Percentiles rank a stretch among this genome's conserved stretches.
These are phyloP conservation scores for Dactylellina cionopaga DNA, from an alignment of 2,329 filamentous ascomycete species.

Conservation along the genomic window DNA sequence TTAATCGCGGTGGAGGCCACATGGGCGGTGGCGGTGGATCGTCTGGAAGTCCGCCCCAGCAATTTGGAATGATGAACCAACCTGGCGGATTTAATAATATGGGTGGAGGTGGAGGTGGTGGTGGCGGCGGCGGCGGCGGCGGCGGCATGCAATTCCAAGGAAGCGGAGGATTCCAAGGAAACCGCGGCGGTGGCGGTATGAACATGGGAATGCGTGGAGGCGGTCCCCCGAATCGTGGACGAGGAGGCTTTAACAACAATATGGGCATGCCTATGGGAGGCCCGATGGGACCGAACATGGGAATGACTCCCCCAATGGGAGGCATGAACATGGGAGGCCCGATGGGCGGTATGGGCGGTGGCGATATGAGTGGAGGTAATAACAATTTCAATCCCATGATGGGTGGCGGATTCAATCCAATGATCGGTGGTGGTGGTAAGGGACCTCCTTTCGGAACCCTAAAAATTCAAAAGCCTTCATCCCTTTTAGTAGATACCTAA, in stretches of 20 bases:
- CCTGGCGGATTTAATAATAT: conserved; percentile 63
- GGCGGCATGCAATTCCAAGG: conserved; percentile 65
- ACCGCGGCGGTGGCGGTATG: conserved; percentile 66
- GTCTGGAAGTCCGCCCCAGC: conserved; percentile 55
- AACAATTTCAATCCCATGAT: conserved; percentile 64
- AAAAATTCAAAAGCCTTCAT: conserved; percentile 23
- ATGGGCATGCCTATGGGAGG: conserved; percentile 65
- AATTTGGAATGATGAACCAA: conserved; percentile 52
- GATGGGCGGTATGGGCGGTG: conserved; percentile 61
- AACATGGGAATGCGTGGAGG: conserved; percentile 65
- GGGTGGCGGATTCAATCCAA: conserved; percentile 58
- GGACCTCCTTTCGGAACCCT: conserved; percentile 23
- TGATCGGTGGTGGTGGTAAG: conserved; percentile 55
- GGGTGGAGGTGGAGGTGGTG: conserved; percentile 58
- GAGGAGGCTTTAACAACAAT: conserved; percentile 65
- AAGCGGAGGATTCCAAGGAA: conserved; percentile 65
- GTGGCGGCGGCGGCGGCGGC: conserved; percentile 48
- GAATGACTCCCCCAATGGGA: conserved; percentile 60
- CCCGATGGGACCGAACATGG: conserved; percentile 70
- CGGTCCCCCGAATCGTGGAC: conserved; percentile 69
- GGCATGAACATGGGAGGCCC: conserved; percentile 60
- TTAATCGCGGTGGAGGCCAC: conserved; percentile 63
- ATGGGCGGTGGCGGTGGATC: conserved; percentile 60
- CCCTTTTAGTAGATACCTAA: not conserved
- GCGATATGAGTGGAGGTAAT: conserved; percentile 69